Base-by-base conservation (phyloP, 352 stramenopile species). In the Phytophthora sp. region DNA sequence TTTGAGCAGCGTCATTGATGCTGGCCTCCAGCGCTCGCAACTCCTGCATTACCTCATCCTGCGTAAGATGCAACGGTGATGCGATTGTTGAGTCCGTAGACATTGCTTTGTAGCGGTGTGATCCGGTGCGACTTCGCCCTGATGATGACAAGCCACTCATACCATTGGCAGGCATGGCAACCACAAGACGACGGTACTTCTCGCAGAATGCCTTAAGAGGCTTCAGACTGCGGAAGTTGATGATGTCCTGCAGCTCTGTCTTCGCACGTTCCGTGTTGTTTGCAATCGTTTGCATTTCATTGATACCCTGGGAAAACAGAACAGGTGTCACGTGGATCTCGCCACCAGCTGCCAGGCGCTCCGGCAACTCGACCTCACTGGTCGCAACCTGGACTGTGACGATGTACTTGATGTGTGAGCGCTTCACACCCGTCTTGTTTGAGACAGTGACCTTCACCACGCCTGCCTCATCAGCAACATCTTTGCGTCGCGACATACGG, bases 261-360 rank as follows among this genome's bases (percentile, higher is more conserved):
- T 96, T 95, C 21, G 83, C 82, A 26, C 86, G 83, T 34, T 95
- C 87, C 5, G 88, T 96, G 60, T 95, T 90, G 71, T 98, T 98
- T 2, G 91, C 91, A 41, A 98, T 91, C 12, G 92, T 97, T 76
- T 98, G 92, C 88, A 96, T 97, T 69, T 98, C 94, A 66, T 98
- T 98, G 66, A 98, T 97, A 28, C 94, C 93, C 50, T 98, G 88
- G 5, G 88, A 95, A 55, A 96, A 94, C n/a, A 96, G 54, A 18
- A 94, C 50, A 1, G 87, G 85, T n/a, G 82, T 94, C 34, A 96
- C 84, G 12, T 82, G 69, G 61, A 96, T 92, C 67, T 94, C 82
- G 4, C 87, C 87, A 32, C 85, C 84, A 3, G 54, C 54, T 15
- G 84, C 81, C 5, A 96, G 58, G 23, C 84, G 78, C 26, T 92